phyloP scores from a whole-genome alignment of 192 early-diverging fungal species.

The Funneliformis geosporum region DNA sequence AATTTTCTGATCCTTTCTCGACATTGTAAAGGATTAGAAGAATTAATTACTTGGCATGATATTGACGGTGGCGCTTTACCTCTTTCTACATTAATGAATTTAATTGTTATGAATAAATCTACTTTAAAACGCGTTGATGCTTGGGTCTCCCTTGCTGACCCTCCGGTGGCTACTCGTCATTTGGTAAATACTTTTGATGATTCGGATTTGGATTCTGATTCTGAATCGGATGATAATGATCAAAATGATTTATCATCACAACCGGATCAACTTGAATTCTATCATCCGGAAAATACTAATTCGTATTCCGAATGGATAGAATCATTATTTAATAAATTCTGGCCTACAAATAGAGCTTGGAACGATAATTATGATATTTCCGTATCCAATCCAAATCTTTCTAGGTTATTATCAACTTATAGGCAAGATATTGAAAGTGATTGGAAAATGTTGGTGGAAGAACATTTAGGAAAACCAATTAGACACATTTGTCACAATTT shows the following conservation, averaged over 20 bases:
- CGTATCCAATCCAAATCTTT: not conserved
- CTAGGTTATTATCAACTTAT: not conserved
- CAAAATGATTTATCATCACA: not conserved
- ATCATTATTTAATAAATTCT: slow-evolving; percentile 12
- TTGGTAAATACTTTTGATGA: not conserved
- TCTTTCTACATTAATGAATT: slow-evolving; percentile 25
- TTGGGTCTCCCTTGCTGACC: slow-evolving; percentile 17
- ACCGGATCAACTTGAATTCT: slow-evolving; percentile 8
- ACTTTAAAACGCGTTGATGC: slow-evolving; percentile 9
- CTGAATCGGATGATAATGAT: not conserved
- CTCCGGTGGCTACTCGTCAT: not conserved
- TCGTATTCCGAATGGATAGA: slow-evolving; percentile 22
- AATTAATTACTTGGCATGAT: slow-evolving; percentile 1
- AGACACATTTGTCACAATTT: slow-evolving; percentile 1
- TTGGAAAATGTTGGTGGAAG: slow-evolving; percentile 14
- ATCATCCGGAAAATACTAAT: slow-evolving; percentile 10
- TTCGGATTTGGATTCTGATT: not conserved
- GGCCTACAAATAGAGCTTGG: slow-evolving; percentile 7
- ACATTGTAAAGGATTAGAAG: slow-evolving; percentile 7
- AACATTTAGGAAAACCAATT: slow-evolving; percentile 6
- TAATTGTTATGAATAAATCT: slow-evolving; percentile 1
- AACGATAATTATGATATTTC: slow-evolving; percentile 25
- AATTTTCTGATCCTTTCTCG: slow-evolving; percentile 11
- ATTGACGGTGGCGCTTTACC: slow-evolving; percentile 16
- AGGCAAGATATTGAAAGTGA: slow-evolving; percentile 13